Evolutionary conservation across 2,329 filamentous ascomycete genomes (phyloP).

Genomic region (Penicillium sclerotigenum): DNA sequence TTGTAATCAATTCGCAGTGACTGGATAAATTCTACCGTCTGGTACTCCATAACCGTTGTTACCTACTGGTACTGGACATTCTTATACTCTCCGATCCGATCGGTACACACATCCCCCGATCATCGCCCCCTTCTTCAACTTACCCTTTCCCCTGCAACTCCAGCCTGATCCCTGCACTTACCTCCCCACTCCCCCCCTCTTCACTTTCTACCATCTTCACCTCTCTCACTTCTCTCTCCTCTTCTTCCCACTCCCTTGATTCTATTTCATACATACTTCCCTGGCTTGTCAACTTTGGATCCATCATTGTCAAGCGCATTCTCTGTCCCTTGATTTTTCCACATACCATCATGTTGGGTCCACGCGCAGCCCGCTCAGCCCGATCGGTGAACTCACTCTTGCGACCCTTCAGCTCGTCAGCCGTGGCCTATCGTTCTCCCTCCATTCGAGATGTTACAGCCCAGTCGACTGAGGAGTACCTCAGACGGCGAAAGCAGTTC

Average conservation of each 20-base stretch:
- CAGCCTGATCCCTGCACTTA: constrained; percentile 1
- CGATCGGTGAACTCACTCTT: constrained; percentile 50
- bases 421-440: constrained; percentile 57
- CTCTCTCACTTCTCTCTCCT: constrained; percentile 3
- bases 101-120: constrained; percentile 6
- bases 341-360: constrained; percentile 40
- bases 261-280: constrained; percentile 8
- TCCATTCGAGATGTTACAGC: constrained; percentile 80
- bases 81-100: constrained; percentile 1
- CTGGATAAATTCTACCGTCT: not conserved
- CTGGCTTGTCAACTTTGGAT: not conserved
- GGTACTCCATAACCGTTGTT: not conserved
- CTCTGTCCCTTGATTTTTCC: constrained; percentile 4
- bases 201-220: not conserved
- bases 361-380: constrained; percentile 51
- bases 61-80: not conserved
- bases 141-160: not conserved
- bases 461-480: constrained; percentile 71
- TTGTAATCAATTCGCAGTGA: not conserved
- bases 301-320: not conserved
- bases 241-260: constrained; percentile 1
- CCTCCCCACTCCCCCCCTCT: constrained; percentile 3
- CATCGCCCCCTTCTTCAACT: constrained; percentile 9
- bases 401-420: constrained; percentile 59
- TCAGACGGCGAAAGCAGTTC: constrained; percentile 78